These are phyloP conservation scores for Candida neerlandica DNA, from an alignment of 1,139 yeast species.

Conservation along the genomic window DNA sequence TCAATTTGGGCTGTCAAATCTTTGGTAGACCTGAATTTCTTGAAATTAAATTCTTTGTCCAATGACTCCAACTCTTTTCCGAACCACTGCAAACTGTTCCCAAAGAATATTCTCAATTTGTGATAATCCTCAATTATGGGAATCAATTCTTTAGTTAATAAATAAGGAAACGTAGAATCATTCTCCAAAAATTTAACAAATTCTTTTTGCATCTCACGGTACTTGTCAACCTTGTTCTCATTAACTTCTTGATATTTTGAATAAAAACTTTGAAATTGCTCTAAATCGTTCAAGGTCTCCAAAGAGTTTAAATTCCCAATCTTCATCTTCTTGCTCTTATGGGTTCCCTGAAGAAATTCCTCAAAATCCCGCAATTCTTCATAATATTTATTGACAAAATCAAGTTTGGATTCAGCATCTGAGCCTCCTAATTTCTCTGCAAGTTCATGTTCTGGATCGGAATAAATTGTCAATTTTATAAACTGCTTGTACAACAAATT, in stretches of 20 bases:
- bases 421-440: too few species aligned
- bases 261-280: background rate
- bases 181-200: background rate
- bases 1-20: constrained; percentile 25
- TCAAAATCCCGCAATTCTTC: constrained; percentile 1
- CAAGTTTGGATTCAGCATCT: background rate
- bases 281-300: background rate
- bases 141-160: constrained; percentile 17
- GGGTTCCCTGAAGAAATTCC: background rate
- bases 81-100: constrained; percentile 26
- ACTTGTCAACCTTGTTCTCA: background rate
- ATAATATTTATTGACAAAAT: background rate
- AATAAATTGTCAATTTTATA: background rate
- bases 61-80: constrained; percentile 28
- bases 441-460: background rate
- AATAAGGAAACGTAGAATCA: constrained; percentile 13
- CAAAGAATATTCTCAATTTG: constrained; percentile 2
- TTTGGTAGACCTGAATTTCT: constrained; percentile 11
- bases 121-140: constrained; percentile 15
- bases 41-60: constrained; percentile 26
- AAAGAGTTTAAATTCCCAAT: background rate
- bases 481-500: too few species aligned
- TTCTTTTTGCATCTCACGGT: background rate
- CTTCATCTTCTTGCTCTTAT: background rate
- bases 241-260: background rate